phyloP scores from a whole-genome alignment of 495 filamentous ascomycete species.

The Penicillium longicatenatum region DNA sequence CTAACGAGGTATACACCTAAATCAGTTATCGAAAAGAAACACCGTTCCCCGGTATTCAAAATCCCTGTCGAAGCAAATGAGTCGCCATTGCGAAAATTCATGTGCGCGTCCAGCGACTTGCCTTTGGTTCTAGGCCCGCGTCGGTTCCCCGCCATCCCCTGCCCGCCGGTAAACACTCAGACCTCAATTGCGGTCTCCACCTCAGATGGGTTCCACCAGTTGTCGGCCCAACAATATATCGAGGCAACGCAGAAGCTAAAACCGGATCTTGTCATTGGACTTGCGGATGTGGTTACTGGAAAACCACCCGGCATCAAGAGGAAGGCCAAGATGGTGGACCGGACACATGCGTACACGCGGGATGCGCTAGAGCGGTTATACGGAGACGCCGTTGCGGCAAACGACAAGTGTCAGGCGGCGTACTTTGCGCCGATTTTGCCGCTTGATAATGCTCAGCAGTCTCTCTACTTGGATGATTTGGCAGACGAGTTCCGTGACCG shows the following conservation, averaged over 20 bases:
- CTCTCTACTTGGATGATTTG: slow-evolving; percentile 72
- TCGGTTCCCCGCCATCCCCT: slow-evolving; percentile 71
- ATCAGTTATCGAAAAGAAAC: slow-evolving; percentile 72
- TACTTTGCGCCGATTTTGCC: slow-evolving; percentile 85
- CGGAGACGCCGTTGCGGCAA: slow-evolving; percentile 34
- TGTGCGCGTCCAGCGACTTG: slow-evolving; percentile 52
- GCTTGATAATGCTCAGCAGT: slow-evolving; percentile 70
- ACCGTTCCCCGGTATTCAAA: slow-evolving; percentile 52
- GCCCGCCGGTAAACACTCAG: slow-evolving; percentile 72
- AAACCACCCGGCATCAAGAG: slow-evolving; percentile 65
- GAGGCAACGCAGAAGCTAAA: slow-evolving; percentile 59
- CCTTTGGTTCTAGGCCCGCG: slow-evolving; percentile 80
- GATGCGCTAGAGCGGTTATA: slow-evolving; percentile 56
- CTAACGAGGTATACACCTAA: slow-evolving; percentile 35
- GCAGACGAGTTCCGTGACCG: slow-evolving; percentile 49
- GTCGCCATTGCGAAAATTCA: slow-evolving; percentile 73
- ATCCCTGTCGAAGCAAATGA: slow-evolving; percentile 40
- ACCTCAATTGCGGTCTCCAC: slow-evolving; percentile 76
- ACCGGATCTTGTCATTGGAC: slow-evolving; percentile 79
- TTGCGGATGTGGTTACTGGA: slow-evolving; percentile 73
- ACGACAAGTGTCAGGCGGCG: slow-evolving; percentile 34
- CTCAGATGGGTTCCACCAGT: slow-evolving; percentile 73
- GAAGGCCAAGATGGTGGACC: slow-evolving; percentile 78
- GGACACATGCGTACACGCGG: slow-evolving; percentile 72
- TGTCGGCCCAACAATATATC: slow-evolving; percentile 69